Conservation (phyloP, 768 basidiomycete species). For the Boletellus sp. region DNA sequence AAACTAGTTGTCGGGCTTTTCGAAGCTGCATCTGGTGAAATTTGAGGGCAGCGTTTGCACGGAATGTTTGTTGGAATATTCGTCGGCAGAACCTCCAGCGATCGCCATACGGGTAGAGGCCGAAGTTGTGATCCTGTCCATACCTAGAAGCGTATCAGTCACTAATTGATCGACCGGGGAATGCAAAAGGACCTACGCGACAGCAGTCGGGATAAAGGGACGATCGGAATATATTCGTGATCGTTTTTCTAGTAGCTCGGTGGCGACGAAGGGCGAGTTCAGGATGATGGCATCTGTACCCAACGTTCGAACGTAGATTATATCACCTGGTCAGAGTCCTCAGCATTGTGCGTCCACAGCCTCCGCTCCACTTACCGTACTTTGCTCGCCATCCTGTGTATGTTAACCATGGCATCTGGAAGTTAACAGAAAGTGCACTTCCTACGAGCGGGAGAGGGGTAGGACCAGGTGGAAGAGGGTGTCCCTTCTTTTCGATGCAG, state of each 20-base stretch:
- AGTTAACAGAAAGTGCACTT: no score
- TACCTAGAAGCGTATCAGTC: not conserved
- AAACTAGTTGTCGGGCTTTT: not conserved
- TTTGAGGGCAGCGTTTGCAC: not conserved
- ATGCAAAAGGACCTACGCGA: not conserved
- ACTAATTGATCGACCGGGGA: no score
- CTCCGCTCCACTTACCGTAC: constrained; percentile 1
- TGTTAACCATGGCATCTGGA: not conserved
- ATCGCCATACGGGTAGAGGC: not conserved
- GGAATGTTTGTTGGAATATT: not conserved
- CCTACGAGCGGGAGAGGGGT: no score
- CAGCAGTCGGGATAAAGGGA: not conserved
- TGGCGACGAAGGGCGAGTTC: no score
- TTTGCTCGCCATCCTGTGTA: constrained; percentile 4
- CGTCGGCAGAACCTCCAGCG: not conserved
- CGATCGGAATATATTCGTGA: not conserved
- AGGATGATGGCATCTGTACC: no score
- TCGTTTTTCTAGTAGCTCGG: no score
- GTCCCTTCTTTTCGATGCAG: not conserved
- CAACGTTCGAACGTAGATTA: no score
- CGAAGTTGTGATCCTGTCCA: not conserved
- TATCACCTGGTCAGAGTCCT: not conserved
- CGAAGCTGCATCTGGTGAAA: constrained; percentile 1
- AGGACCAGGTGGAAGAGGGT: not conserved
- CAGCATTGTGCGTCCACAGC: not conserved